Evolutionary conservation across 2,329 filamentous ascomycete genomes (phyloP).

Genomic region (Fusarium mundagurra): DNA sequence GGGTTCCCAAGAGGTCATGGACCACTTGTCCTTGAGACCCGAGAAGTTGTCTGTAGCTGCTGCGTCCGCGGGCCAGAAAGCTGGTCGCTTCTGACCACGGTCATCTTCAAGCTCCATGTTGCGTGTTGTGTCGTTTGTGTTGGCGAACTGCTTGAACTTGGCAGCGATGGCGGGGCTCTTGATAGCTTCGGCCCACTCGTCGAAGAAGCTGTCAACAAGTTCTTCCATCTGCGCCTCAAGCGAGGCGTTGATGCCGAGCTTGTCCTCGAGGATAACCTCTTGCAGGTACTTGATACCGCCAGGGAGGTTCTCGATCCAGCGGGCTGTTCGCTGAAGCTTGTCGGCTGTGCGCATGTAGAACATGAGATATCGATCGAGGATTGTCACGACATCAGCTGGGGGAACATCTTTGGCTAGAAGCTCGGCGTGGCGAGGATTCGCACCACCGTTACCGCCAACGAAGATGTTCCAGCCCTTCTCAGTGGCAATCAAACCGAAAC

Average conservation of each 20-base stretch:
- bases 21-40: conserved; percentile 69
- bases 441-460: conserved; percentile 88
- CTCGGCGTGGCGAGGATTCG: conserved; percentile 83
- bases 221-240: conserved; percentile 90
- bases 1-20: conserved; percentile 76
- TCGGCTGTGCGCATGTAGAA: conserved; percentile 95
- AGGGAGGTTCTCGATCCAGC: conserved; percentile 86
- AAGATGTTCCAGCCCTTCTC: conserved; percentile 96
- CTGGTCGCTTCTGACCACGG: conserved; percentile 77
- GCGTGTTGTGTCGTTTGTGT: conserved; percentile 77
- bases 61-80: conserved; percentile 78
- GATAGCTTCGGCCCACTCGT: conserved; percentile 90
- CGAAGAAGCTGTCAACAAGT: conserved; percentile 85
- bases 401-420: conserved; percentile 88
- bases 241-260: conserved; percentile 83
- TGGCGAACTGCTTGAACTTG: conserved; percentile 84
- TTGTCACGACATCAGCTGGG: conserved; percentile 81
- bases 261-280: conserved; percentile 85
- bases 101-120: conserved; percentile 77
- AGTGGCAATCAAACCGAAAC: conserved; percentile 89
- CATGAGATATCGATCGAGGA: conserved; percentile 88
- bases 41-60: conserved; percentile 77
- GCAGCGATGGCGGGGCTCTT: conserved; percentile 72
- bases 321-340: conserved; percentile 86
- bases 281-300: conserved; percentile 86